Percentiles rank a stretch among this genome's conserved stretches.
Conservation (phyloP, 768 basidiomycete species). For the Lenzites betulinus region DNA sequence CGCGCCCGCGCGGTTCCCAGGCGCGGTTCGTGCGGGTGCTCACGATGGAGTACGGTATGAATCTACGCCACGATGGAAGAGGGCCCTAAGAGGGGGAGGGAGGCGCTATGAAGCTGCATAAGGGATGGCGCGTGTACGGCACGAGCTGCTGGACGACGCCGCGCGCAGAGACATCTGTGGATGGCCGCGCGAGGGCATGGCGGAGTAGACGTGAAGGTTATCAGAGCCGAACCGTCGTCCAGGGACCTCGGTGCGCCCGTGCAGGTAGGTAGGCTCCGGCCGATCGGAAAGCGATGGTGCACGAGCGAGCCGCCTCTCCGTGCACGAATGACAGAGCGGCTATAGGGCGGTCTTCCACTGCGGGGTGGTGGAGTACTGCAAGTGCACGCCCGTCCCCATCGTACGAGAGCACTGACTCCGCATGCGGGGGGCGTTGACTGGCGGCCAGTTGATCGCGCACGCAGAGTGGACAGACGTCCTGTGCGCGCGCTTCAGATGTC, state of each 20-base stretch:
- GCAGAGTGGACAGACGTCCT: background rate
- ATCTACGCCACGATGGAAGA: conserved; percentile 9
- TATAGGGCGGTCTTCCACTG: conserved; percentile 9
- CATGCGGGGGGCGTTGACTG: background rate
- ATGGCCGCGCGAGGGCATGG: background rate
- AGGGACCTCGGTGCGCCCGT: background rate
- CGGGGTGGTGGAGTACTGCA: background rate
- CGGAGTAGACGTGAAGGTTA: conserved; percentile 11
- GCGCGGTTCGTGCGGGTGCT: background rate
- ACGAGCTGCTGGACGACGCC: background rate
- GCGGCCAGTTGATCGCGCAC: background rate
- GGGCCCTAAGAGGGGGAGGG: background rate
- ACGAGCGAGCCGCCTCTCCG: conserved; percentile 7
- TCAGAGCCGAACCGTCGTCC: background rate
- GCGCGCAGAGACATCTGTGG: background rate
- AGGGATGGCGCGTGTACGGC: background rate
- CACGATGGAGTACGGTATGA: conserved; percentile 8
- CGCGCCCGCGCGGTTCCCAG: conserved; percentile 7
- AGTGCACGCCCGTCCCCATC: background rate
- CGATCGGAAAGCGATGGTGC: conserved; percentile 9
- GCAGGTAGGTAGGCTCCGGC: conserved; percentile 7
- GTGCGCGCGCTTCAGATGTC: background rate
- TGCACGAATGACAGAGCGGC: conserved; percentile 7
- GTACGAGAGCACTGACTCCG: background rate
- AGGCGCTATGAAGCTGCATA: background rate